Conservation (phyloP, 2,329 filamentous ascomycete species). For the Xenosphaeropsis pyriputrescens region DNA sequence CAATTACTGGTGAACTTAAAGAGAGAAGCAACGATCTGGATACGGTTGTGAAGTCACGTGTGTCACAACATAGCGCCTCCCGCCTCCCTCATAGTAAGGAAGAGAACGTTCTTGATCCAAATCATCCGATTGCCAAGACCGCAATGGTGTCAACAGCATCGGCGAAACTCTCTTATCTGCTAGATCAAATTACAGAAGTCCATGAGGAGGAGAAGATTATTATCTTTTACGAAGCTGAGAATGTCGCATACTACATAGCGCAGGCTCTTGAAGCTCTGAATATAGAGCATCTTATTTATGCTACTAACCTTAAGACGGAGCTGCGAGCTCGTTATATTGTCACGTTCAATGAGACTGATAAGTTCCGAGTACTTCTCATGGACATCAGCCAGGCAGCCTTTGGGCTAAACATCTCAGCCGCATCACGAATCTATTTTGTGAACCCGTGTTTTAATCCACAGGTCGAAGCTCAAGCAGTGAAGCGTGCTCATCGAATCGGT, state of each 20-base stretch:
- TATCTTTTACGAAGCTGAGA: conserved; percentile 83
- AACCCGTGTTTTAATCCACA: conserved; percentile 77
- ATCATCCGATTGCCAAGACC: conserved; percentile 12
- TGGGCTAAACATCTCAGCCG: conserved; percentile 71
- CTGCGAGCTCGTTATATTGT: conserved; percentile 62
- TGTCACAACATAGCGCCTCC: too few relatives aligned
- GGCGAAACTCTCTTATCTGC: conserved; percentile 73
- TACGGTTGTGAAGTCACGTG: too few relatives aligned
- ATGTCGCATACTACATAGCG: conserved; percentile 74
- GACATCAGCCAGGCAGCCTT: conserved; percentile 82
- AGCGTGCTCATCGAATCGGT: conserved; percentile 76
- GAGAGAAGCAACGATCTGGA: too few relatives aligned
- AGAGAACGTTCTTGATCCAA: conserved; percentile 2
- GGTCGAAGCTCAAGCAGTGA: conserved; percentile 82
- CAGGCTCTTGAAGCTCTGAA: conserved; percentile 64
- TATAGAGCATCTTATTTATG: conserved; percentile 51
- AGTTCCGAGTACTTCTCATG: conserved; percentile 62
- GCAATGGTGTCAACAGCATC: conserved; percentile 63
- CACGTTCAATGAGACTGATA: conserved; percentile 44
- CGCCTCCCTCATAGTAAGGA: too few relatives aligned
- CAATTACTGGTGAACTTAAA: too few relatives aligned
- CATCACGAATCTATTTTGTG: conserved; percentile 78
- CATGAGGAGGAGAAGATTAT: conserved; percentile 71
- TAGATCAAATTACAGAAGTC: conserved; percentile 56
- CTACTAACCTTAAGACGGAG: conserved; percentile 42